Evolutionary conservation across 2,329 filamentous ascomycete genomes (phyloP).

Genomic region (Cladophialophora chaetospira): DNA sequence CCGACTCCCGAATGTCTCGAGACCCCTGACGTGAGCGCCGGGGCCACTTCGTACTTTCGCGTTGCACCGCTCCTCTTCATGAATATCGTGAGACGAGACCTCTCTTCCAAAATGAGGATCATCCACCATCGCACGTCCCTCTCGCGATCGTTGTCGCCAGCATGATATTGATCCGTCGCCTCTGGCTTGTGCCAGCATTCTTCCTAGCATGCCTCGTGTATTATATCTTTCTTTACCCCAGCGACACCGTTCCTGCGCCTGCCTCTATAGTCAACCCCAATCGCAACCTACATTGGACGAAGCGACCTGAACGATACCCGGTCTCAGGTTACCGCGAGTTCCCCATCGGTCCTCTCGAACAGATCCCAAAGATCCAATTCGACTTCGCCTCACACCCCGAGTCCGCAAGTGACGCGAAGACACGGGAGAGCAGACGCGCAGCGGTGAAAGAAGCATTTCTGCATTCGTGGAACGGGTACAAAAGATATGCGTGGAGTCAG

Average conservation of each 20-base stretch:
- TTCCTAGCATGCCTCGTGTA: constrained; percentile 28
- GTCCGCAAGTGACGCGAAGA: constrained; percentile 18
- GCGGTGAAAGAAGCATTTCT: constrained; percentile 56
- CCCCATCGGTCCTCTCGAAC: constrained; percentile 24
- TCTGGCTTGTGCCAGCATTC: constrained; percentile 31
- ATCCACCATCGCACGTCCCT: background rate
- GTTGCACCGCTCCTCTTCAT: too few species aligned
- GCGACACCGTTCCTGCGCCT: background rate
- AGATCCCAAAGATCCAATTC: constrained; percentile 32
- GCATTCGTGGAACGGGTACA: constrained; percentile 64
- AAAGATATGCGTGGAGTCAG: constrained; percentile 62
- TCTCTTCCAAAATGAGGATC: constrained; percentile 1
- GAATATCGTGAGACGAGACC: too few species aligned
- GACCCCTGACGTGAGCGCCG: too few species aligned
- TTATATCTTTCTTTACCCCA: constrained; percentile 26
- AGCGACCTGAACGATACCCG: constrained; percentile 30
- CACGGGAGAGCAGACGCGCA: constrained; percentile 38
- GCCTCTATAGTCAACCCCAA: constrained; percentile 1
- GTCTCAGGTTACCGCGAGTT: constrained; percentile 23
- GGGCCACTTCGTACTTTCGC: too few species aligned
- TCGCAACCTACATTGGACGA: constrained; percentile 24
- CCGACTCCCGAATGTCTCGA: too few species aligned
- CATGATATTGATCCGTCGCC: constrained; percentile 30
- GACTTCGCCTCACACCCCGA: constrained; percentile 29
- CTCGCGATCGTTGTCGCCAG: background rate